Evolutionary conservation across 352 stramenopile genomes (phyloP).

Genomic region (Globisporangium apiculatum): DNA sequence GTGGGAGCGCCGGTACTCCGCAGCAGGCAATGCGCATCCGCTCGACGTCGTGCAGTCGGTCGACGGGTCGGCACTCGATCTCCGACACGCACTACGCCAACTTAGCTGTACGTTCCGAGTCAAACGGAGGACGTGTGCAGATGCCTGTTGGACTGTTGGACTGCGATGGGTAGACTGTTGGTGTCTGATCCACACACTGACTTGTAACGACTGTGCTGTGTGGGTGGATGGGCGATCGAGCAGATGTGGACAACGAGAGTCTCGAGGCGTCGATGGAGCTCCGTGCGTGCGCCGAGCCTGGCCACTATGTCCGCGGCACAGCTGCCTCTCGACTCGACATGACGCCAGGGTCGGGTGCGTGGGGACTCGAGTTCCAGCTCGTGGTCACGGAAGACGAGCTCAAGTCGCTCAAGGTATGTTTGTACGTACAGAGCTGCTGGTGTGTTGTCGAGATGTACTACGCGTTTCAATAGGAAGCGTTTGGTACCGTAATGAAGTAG

Average conservation of each 20-base stretch:
- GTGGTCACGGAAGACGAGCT: constrained; percentile 53
- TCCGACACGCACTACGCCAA: constrained; percentile 2
- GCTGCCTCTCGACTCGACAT: neutral
- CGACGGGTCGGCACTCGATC: neutral
- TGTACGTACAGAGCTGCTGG: neutral
- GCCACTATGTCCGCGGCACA: constrained; percentile 38
- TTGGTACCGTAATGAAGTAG: no score
- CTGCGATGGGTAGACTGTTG: no score
- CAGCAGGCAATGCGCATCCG: neutral
- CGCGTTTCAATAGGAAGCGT: no score
- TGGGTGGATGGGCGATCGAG: no score
- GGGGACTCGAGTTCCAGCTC: constrained; percentile 46
- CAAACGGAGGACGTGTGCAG: no score
- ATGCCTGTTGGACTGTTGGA: no score
- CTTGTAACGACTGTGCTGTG: no score
- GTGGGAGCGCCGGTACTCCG: constrained; percentile 34
- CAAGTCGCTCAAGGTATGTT: constrained; percentile 43
- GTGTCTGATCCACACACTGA: no score
- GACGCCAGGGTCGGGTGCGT: neutral
- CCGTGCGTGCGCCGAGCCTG: constrained; percentile 33
- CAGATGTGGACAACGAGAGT: constrained; percentile 28
- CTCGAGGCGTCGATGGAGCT: constrained; percentile 42
- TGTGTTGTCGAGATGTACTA: neutral
- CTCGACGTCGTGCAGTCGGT: neutral
- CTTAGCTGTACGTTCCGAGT: neutral